These are phyloP conservation scores for Fraxinus floribunda DNA, from an alignment of 305 asterid genomes.

Conservation along the genomic window DNA sequence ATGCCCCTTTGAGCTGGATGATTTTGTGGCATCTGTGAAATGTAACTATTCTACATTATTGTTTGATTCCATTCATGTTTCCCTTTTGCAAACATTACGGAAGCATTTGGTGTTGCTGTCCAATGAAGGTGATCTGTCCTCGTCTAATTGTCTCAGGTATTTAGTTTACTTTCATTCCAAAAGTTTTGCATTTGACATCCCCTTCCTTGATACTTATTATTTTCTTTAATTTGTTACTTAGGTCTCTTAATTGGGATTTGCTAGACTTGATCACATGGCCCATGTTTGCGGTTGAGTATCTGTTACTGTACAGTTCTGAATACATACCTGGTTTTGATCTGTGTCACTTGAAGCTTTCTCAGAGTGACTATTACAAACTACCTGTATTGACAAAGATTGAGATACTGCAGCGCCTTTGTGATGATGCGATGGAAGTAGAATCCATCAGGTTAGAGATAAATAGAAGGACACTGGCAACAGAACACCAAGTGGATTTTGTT, in stretches of 20 bases:
- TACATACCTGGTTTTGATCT: constrained; percentile 59
- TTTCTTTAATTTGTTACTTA: constrained; percentile 28
- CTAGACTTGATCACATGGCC: constrained; percentile 96
- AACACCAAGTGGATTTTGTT: constrained; percentile 46
- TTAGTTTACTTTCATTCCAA: constrained; percentile 14
- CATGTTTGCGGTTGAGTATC: constrained; percentile 73
- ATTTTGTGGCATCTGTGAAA: constrained; percentile 60
- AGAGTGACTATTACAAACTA: constrained; percentile 62
- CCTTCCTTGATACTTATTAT: constrained; percentile 25
- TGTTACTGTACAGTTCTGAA: constrained; percentile 65
- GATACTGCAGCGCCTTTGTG: constrained; percentile 78
- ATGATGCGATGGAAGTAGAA: constrained; percentile 79
- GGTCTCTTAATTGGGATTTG: constrained; percentile 93
- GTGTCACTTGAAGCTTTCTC: constrained; percentile 49
- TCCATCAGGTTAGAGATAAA: constrained; percentile 65
- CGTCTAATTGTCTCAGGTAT: constrained; percentile 78
- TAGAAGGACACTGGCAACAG: constrained; percentile 56
- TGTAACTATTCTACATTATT: constrained; percentile 57
- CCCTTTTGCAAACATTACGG: constrained; percentile 67
- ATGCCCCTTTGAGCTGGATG: constrained; percentile 84
- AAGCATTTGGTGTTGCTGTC: constrained; percentile 71
- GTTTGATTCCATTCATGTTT: constrained; percentile 74
- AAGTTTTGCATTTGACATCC: constrained; percentile 16
- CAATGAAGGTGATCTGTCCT: constrained; percentile 55
- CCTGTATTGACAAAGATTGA: constrained; percentile 68